Base-by-base conservation (phyloP, 2,329 filamentous ascomycete genomes). In the Penicillium sp. region DNA sequence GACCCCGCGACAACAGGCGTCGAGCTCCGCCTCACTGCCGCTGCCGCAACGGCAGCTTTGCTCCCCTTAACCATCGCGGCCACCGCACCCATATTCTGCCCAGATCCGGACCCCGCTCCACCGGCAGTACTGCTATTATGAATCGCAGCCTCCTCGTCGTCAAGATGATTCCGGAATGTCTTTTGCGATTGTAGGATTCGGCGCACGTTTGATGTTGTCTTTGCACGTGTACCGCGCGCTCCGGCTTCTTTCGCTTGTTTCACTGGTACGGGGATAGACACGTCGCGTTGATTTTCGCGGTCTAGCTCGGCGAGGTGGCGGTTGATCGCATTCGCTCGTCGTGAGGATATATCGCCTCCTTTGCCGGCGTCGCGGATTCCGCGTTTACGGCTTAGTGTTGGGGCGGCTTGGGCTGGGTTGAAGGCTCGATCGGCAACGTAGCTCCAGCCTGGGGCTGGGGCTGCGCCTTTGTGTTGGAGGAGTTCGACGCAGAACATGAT, bases 271-370 rank as follows among this genome's bases (percentile, higher is more conserved):
- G 87, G 79, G 49, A 95, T 91, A n/a, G 82, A 78, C 1, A 85
- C 84, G 62, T 93, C 89, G 56, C 82, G 80, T 66, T 87, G 82
- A 61, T 88, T 90, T 69, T 97, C 94, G 50, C 86, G 85, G 68
- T 95, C 90, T 33, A 99, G 81, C 40, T 89, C 87, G 58, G 90
- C 87, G 45, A 97, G 83, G 66, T 94, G 90, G 63, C 91, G 89
- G 53, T 89, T 81, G 49, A 92, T 83, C 62, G 91, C 92, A 42
- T 88, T 87, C 68, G 93, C 89, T 72, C 95, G 90, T 52, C 91
- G 83, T n/a, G 89, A 89, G 29, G 85, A 88, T 45, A 91, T 81
- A 64, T 95, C 89, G 61, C 85, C 82, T 57, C 75, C 73, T 26
- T 78, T 77, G 48, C 75, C 78, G 4, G 79, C 79, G 56, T 81